Evolutionary conservation across 148 eudicot species (phyloP), one percentile per base, ranked within the genome.

Genomic region (Oxyria digyna): DNA sequence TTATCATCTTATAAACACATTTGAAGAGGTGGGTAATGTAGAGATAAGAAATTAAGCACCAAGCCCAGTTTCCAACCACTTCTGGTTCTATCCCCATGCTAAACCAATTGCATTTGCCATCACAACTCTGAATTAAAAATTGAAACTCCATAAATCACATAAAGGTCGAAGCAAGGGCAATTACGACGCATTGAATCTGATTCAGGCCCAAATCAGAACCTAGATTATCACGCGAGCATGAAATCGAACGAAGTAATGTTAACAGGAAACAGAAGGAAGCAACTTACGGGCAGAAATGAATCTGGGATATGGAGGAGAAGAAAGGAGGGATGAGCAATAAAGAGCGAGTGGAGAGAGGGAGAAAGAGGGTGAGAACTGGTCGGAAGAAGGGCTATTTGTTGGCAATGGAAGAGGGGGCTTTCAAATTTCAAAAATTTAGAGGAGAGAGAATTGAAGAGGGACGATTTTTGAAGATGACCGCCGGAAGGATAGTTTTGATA

Each of bases 381-480:
- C 6, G 7, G 37, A 57, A 57, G 35, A 23, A 15, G 65, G 65
- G 65, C 18, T 59, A 59, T 29, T 59, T 59, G 35, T 37, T 13
- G 65, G 35, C 17, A 4, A 14, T 1, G 38, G 18, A 4, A 6
- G 6, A 38, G 35, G 37, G 65, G 37, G 64, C 33, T 27, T 57
- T 57, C 64, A 57, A 57, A 57, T 1, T 57, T 57, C 64, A 57
- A 57, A 57, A 27, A 26, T 57, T 57, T 17, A 26, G 64, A 54
- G 62, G 62, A 27, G 64, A 57, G 35, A 57, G 18, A 29, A 57
- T 26, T 29, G 13, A 14, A 57, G 18, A 24, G 64, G 35, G 62
- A 17, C 5, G 64, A 27, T 57, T 52, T 57, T 57, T 57, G 20
- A 59, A 59, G 38, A 59, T 59, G 65, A 38, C 65, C 65, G 65